Percentiles rank a stretch among this genome's conserved stretches.
These are phyloP conservation scores for Fusarium sp. DNA, from an alignment of 2,329 filamentous ascomycete species.

Conservation along the genomic window DNA sequence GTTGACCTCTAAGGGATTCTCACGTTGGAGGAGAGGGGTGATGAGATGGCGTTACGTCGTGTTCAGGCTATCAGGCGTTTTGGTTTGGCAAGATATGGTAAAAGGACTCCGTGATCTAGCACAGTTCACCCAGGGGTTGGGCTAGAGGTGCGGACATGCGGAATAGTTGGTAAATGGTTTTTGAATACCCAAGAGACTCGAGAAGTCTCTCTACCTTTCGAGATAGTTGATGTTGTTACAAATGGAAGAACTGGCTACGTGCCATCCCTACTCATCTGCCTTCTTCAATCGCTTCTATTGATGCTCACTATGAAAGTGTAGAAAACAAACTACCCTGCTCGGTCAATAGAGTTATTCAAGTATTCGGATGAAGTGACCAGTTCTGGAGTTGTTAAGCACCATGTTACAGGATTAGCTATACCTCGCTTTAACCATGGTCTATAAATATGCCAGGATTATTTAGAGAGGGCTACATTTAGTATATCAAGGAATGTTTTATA, in stretches of 20 bases:
- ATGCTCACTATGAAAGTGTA: background rate
- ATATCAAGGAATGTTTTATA: too few relatives aligned
- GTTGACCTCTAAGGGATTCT: background rate
- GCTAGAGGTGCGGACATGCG: background rate
- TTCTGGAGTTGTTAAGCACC: background rate
- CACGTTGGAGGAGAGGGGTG: background rate
- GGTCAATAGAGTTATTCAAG: background rate
- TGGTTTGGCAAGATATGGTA: background rate
- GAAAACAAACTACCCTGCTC: background rate
- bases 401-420: background rate
- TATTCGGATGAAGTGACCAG: background rate
- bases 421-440: background rate
- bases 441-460: background rate
- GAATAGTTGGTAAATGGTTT: background rate
- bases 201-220: background rate
- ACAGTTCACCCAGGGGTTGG: background rate
- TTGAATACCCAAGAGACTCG: background rate
- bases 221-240: background rate
- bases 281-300: background rate
- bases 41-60: background rate
- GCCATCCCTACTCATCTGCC: background rate
- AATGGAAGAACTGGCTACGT: background rate
- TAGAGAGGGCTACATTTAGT: background rate
- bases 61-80: background rate
- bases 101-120: background rate